phyloP scores from a whole-genome alignment of 495 filamentous ascomycete genomes.

The Penicillium coprophilum region DNA sequence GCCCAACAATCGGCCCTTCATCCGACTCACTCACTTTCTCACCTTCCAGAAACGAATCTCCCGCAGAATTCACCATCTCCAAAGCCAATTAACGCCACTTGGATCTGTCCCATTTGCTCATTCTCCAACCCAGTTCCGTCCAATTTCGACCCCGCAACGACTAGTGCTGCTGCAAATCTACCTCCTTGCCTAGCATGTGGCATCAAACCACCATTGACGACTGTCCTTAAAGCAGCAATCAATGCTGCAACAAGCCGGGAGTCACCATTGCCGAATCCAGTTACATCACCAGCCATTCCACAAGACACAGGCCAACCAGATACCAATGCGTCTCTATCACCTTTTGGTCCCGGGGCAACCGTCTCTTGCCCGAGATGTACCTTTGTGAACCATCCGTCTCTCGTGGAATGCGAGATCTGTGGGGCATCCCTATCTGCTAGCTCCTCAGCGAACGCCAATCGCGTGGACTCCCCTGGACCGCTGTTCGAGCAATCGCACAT shows the following conservation, averaged over 20 bases:
- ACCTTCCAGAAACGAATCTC: slow-evolving; percentile 21
- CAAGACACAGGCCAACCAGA: slow-evolving; percentile 8
- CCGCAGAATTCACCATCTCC: slow-evolving; percentile 28
- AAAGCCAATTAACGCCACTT: slow-evolving; percentile 65
- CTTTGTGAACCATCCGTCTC: slow-evolving; percentile 87
- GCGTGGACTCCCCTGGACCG: slow-evolving; percentile 79
- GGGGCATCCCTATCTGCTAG: slow-evolving; percentile 58
- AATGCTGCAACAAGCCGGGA: slow-evolving; percentile 60
- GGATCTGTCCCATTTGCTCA: slow-evolving; percentile 96
- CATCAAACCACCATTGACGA: slow-evolving; percentile 82
- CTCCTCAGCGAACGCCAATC: slow-evolving; percentile 21
- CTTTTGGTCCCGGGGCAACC: slow-evolving; percentile 12
- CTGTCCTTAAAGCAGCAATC: slow-evolving; percentile 82
- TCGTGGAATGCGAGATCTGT: slow-evolving; percentile 88
- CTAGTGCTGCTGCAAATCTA: slow-evolving; percentile 70
- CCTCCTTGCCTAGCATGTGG: slow-evolving; percentile 91
- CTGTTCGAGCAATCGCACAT: slow-evolving; percentile 44
- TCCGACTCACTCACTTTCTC: slow-evolving; percentile 24
- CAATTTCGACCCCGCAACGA: slow-evolving; percentile 82
- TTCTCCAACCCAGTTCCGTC: slow-evolving; percentile 94
- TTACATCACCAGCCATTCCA: slow-evolving; percentile 15
- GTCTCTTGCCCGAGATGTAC: slow-evolving; percentile 82
- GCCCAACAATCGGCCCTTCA: slow-evolving; percentile 25
- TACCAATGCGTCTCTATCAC: slow-evolving; percentile 6
- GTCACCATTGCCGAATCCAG: slow-evolving; percentile 22